Evolutionary conservation across 352 stramenopile species (phyloP).

Genomic region (Pythium aristosporum): DNA sequence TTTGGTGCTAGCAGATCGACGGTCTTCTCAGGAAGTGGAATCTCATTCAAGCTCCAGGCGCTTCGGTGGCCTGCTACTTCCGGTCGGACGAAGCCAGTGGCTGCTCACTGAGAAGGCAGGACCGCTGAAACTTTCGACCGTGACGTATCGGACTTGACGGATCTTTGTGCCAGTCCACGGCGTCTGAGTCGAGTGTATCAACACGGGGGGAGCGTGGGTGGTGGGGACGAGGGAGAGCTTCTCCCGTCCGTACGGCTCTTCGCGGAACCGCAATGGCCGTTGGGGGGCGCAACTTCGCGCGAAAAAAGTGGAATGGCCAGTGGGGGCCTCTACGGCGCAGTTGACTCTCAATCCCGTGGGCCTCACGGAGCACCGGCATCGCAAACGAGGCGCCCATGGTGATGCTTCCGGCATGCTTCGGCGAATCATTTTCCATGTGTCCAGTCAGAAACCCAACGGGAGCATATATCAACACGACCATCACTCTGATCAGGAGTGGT

Average conservation of each 20-base stretch:
- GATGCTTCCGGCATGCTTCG: conserved; percentile 12
- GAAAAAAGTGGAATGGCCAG: too few relatives aligned
- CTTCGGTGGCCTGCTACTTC: neutral
- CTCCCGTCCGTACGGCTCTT: neutral
- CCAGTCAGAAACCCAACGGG: neutral
- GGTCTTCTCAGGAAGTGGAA: neutral
- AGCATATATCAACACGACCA: neutral
- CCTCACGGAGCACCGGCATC: neutral
- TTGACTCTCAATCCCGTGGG: neutral
- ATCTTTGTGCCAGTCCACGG: neutral
- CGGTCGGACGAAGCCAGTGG: conserved; percentile 15
- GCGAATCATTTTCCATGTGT: neutral
- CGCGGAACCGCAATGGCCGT: neutral
- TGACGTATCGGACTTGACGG: conserved; percentile 19
- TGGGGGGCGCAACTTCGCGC: too few relatives aligned
- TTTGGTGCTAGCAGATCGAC: neutral
- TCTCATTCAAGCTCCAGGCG: neutral
- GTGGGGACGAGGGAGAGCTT: too few relatives aligned
- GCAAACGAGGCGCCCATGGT: conserved; percentile 5
- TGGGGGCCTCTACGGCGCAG: neutral
- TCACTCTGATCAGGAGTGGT: neutral
- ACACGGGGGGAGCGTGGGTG: neutral
- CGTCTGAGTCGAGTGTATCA: neutral
- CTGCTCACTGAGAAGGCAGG: neutral
- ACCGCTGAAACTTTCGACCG: neutral